Evolutionary conservation across 1,284 basidiomycete species (phyloP), one percentile per base, ranked within the genome.

Genomic region (Jaminaea rosea): DNA sequence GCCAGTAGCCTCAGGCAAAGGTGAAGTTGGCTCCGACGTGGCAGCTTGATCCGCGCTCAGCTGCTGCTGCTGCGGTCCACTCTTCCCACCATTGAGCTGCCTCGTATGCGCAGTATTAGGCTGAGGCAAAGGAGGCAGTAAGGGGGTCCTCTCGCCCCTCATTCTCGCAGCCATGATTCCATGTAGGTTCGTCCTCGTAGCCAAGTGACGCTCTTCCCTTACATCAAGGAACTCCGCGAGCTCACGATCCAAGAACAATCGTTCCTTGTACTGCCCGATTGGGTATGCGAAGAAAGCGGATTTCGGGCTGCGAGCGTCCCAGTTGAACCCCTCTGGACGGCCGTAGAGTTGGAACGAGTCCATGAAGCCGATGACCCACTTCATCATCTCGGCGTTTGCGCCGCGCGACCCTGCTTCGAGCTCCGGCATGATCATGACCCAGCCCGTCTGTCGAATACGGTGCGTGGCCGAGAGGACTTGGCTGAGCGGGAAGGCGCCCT

Each of bases 211-310:
- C 51, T 87, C 86, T 52, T 87, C 84, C 45, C 86, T 79, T 53
- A 85, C 84, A 70, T 93, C 86, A 59, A 89, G 77, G 31, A 76
- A 77, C 72, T 92, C 85, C 13, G 87, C 87, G 11, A 83, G 77
- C 62, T 91, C 88, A 46, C 89, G 82, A 56, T 90, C 87, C 52
- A 97, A 79, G 79, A 96, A 97, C 19, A 96, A 82, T 47, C 84
- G 80, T 31, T 77, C 75, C 44, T 75, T 71, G 56, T 70, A 72
- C 4, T 75, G 75, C 0, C 76, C 76, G 55, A 76, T 69, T 8
- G 75, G 73, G 53, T 69, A 72, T 17, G 65, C 68, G 50, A 69
- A 72, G 65, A 73, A 73, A 31, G 67, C 60, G 46, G 69, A 73
- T 29, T 46, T 86, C 85, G 70, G 69, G 49, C 60, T 62, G 50